Conservation (phyloP, 108 stramenopile genomes). For the Cyclostephanos tholiformis region DNA sequence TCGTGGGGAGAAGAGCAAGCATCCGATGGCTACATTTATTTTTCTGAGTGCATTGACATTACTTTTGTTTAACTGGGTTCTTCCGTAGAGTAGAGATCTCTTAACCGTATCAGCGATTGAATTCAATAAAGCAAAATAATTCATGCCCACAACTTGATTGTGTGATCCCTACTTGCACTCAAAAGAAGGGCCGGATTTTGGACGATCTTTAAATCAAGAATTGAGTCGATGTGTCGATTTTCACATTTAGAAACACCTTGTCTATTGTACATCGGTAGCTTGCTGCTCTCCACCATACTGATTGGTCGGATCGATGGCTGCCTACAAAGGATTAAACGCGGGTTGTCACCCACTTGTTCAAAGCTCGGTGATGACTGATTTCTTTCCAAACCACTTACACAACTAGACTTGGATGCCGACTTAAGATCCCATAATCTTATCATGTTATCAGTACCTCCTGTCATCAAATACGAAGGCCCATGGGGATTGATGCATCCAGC, state of each 20-base stretch:
- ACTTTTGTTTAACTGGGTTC: slow-evolving; percentile 73
- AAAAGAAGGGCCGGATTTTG: slow-evolving; percentile 69
- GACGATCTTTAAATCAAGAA: slow-evolving; percentile 74
- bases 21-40: slow-evolving; percentile 83
- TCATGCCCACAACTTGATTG: slow-evolving; percentile 74
- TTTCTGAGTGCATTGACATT: slow-evolving; percentile 61
- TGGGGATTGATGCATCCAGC: slow-evolving; percentile 74
- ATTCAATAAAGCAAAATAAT: not conserved
- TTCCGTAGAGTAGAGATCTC: slow-evolving; percentile 32
- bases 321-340: slow-evolving; percentile 73
- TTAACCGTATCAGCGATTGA: not conserved
- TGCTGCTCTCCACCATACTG: slow-evolving; percentile 54
- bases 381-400: slow-evolving; percentile 66
- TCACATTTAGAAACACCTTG: slow-evolving; percentile 48
- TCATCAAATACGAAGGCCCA: slow-evolving; percentile 81
- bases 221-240: slow-evolving; percentile 63
- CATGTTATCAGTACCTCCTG: slow-evolving; percentile 85
- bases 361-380: slow-evolving; percentile 72
- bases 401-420: slow-evolving; percentile 82
- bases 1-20: slow-evolving; percentile 65
- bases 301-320: slow-evolving; percentile 54
- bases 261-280: slow-evolving; percentile 35
- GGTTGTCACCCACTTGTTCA: slow-evolving; percentile 56
- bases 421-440: slow-evolving; percentile 92
- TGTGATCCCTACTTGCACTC: slow-evolving; percentile 71